These are phyloP conservation scores for Gaultheria prostrata DNA, from an alignment of 148 eudicot species.

Conservation along the genomic window DNA sequence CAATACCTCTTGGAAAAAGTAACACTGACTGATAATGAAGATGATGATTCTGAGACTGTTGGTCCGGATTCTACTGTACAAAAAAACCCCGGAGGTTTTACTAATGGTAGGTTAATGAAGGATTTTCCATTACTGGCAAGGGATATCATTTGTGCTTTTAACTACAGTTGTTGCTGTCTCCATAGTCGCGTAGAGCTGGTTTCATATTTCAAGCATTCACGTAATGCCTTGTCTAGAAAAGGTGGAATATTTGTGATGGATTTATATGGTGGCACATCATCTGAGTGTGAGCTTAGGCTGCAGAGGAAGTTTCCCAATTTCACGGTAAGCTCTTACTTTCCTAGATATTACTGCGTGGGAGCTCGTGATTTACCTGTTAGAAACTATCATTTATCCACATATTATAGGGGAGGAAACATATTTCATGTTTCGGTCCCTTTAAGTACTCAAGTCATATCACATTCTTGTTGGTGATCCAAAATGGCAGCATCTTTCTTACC, in stretches of 20 bases:
- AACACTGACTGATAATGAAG: constrained; percentile 31
- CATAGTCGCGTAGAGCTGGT: constrained; percentile 80
- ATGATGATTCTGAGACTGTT: constrained; percentile 25
- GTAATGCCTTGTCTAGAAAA: constrained; percentile 51
- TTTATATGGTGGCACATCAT: constrained; percentile 91
- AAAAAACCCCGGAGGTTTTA: constrained; percentile 12
- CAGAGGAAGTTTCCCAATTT: constrained; percentile 89
- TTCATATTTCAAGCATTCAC: constrained; percentile 76
- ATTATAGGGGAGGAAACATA: not conserved
- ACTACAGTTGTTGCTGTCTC: constrained; percentile 97
- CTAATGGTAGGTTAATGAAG: constrained; percentile 31
- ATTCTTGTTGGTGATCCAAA: constrained; percentile 2
- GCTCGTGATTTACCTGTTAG: not conserved
- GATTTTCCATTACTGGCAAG: constrained; percentile 47
- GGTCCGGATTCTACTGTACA: constrained; percentile 19
- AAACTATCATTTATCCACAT: not conserved
- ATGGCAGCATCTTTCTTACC: constrained; percentile 6
- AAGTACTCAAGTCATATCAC: not conserved
- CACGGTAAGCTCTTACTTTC: constrained; percentile 48
- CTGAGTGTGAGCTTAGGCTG: constrained; percentile 71
- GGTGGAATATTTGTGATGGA: constrained; percentile 98
- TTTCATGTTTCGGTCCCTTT: not conserved
- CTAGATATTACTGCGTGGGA: not conserved
- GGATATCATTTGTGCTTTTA: constrained; percentile 93
- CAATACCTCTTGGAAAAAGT: constrained; percentile 40